Base-by-base conservation (phyloP, 768 basidiomycete species). In the Sarcodon aspratus region DNA sequence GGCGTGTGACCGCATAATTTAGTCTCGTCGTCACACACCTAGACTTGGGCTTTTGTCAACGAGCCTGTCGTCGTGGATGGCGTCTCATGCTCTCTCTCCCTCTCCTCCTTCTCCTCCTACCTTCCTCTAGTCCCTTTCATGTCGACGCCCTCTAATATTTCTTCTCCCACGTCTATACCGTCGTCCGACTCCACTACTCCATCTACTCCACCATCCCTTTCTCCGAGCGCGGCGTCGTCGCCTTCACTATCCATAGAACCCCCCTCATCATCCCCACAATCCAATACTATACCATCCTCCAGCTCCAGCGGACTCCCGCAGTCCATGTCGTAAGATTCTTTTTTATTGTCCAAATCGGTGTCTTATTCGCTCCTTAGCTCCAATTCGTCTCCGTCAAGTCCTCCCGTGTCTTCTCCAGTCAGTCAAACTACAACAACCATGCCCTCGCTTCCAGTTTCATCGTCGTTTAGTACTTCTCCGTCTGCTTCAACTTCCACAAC, bases 401-500 rank as follows among this genome's bases (percentile, higher is more conserved):
- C n/a, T n/a, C n/a, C n/a, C n/a, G n/a, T 49, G 5, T 46, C 53
- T 3, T 18, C 48, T 1, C 38, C 51, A 5, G 17, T 36, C 50
- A 43, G 40, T 17, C 37, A 42, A 48, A 18, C 48, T 47, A 40
- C 59, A 27, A 21, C 52, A 27, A 21, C 52, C 38, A 15, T 35
- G n/a, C 43, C 53, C 18, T 32, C 51, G 13, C 31, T 36, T 10
- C 31, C 35, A 7, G 11, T 21, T 44, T 43, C 46, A 17, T 40
- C 52, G n/a, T 12, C 50, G 6, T 42, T 44, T 1, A 32, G 47
- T 7, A 35, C 55, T 8, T 36, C 54, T 7, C 48, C 61, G 9
- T 52, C 54, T 9, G 53, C 48, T 7, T 51, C 52, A 48, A 55
- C 49, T 34, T 50, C 64, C n/a, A 15, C 53, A 34, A 27, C 35